Conservation (phyloP, 345 rosid species). For the Eucalyptus coolabah region DNA sequence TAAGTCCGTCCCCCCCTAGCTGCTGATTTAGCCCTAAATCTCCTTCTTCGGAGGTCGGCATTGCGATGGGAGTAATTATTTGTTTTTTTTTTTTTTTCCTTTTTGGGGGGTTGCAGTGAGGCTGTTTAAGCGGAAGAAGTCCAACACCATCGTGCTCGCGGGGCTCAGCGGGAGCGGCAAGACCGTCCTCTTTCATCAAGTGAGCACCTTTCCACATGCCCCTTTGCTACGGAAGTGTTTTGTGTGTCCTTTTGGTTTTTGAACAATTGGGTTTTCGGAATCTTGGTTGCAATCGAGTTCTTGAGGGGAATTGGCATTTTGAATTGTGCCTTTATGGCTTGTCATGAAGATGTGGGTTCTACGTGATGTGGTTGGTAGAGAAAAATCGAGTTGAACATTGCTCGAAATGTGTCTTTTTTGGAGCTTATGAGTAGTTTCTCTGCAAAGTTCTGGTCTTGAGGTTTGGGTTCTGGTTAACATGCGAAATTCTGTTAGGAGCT, state of each 20-base stretch:
- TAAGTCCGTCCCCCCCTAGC: not conserved
- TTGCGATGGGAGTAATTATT: not conserved
- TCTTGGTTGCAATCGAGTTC: not conserved
- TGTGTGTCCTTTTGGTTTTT: not conserved
- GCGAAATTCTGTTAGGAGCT: not conserved
- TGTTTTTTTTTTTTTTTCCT: accelerated
- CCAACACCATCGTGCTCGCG: conserved; percentile 60
- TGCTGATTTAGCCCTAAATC: not conserved
- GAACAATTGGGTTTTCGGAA: not conserved
- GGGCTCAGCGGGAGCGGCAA: conserved; percentile 89
- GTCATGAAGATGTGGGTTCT: not conserved
- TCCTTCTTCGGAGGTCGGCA: not conserved
- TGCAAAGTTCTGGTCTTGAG: not conserved
- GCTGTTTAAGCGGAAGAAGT: conserved; percentile 38
- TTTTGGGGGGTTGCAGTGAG: conserved; percentile 20
- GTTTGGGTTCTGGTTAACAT: not conserved
- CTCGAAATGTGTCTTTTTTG: not conserved
- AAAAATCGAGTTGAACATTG: not conserved
- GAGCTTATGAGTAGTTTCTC: not conserved
- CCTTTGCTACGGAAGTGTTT: not conserved
- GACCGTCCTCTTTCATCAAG: conserved; percentile 75
- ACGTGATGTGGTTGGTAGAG: not conserved
- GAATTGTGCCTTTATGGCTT: not conserved
- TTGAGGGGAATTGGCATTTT: not conserved
- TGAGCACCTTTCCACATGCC: conserved; percentile 10